Evolutionary conservation across 257 asterid species (phyloP).

Genomic region (Asclepias syriaca): DNA sequence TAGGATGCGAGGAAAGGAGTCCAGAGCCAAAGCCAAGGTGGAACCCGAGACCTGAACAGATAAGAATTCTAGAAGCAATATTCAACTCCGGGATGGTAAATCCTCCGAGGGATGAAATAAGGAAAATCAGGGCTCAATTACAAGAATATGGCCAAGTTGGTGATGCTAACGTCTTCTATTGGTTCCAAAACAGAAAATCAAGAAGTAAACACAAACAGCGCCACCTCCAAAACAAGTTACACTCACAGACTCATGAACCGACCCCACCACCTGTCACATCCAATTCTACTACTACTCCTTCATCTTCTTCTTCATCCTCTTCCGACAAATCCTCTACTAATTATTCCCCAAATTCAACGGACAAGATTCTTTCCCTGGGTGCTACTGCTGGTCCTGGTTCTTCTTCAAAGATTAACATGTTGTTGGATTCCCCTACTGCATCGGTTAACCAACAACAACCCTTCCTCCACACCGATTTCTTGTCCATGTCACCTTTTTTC

Average conservation of each 20-base stretch:
- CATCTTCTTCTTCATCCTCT: slow-evolving; percentile 47
- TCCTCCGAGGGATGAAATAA: slow-evolving; percentile 87
- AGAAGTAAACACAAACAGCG: slow-evolving; percentile 89
- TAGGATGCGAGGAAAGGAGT: slow-evolving; percentile 64
- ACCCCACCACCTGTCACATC: slow-evolving; percentile 15
- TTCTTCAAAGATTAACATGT: slow-evolving; percentile 11
- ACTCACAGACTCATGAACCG: slow-evolving; percentile 4
- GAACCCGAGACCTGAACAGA: slow-evolving; percentile 95
- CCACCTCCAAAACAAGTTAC: slow-evolving; percentile 43
- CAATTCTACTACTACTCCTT: slow-evolving; percentile 6
- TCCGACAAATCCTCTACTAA: slow-evolving; percentile 37
- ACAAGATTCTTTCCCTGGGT: slow-evolving; percentile 35
- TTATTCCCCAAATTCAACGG: slow-evolving; percentile 39
- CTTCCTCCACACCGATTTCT: slow-evolving; percentile 35
- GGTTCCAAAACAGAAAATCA: slow-evolving; percentile 97
- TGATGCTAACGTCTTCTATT: slow-evolving; percentile 93
- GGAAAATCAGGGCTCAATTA: slow-evolving; percentile 74
- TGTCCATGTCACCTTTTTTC: slow-evolving; percentile 38
- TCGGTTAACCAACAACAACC: slow-evolving; percentile 60
- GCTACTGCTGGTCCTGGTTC: too few species aligned
- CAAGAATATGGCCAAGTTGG: slow-evolving; percentile 94
- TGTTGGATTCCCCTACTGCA: slow-evolving; percentile 62
- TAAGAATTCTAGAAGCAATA: slow-evolving; percentile 75
- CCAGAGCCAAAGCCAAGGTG: slow-evolving; percentile 97
- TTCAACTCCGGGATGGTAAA: slow-evolving; percentile 97